These are phyloP conservation scores for Eimeria maxima DNA, from an alignment of 169 alveolate species.

Conservation along the genomic window DNA sequence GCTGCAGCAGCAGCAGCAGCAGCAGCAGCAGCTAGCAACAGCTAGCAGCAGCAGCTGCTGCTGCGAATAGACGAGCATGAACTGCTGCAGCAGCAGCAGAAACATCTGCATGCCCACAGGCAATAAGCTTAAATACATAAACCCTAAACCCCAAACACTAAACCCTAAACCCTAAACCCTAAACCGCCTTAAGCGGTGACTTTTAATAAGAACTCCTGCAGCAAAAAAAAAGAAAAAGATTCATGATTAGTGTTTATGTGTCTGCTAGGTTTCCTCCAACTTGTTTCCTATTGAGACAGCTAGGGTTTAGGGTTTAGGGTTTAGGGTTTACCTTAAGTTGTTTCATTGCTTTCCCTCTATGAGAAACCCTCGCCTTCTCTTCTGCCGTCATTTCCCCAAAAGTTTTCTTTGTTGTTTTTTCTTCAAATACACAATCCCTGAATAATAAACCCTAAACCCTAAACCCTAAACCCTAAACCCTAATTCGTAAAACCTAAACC, in stretches of 20 bases:
- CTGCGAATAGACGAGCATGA: background rate
- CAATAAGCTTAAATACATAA: background rate
- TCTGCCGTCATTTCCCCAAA: slow-evolving; percentile 31
- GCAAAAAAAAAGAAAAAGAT: background rate
- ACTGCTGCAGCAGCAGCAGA: background rate
- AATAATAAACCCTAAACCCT: slow-evolving; percentile 1
- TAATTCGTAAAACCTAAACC: background rate
- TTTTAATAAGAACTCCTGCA: slow-evolving; percentile 21
- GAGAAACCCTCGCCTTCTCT: slow-evolving; percentile 21
- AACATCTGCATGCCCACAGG: too few species aligned
- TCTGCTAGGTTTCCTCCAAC: background rate
- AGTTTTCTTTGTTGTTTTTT: background rate
- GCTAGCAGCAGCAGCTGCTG: background rate
- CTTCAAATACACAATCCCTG: background rate
- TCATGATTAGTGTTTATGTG: background rate
- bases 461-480: slow-evolving; percentile 32
- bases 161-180: slow-evolving; percentile 33
- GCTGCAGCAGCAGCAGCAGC: background rate
- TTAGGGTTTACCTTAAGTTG: slow-evolving; percentile 1
- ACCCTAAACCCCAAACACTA: slow-evolving; percentile 15
- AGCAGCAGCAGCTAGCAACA: slow-evolving; percentile 16
- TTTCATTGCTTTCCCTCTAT: slow-evolving; percentile 17
- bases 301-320: slow-evolving; percentile 32
- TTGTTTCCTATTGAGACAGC: background rate
- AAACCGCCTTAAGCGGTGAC: slow-evolving; percentile 39